Percentiles rank a stretch among this genome's conserved stretches.
Conservation (phyloP, 805 yeast genomes). For the Candida schatavii region DNA sequence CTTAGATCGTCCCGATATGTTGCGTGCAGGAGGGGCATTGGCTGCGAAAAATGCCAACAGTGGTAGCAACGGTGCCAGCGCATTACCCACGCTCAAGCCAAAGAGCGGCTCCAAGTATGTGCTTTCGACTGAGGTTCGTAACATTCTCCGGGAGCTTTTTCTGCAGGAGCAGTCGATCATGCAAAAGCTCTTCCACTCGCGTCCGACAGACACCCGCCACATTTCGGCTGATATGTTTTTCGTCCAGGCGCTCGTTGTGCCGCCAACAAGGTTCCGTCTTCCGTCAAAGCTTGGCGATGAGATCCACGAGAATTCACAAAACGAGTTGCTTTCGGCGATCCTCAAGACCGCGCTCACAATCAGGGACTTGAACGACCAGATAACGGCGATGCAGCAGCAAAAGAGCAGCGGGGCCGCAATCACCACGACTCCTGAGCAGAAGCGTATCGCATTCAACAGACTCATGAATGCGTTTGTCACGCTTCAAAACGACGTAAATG, state of each 20-base stretch:
- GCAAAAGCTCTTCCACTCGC: conserved; percentile 74
- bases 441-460: conserved; percentile 77
- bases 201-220: conserved; percentile 49
- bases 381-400: conserved; percentile 48
- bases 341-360: conserved; percentile 77
- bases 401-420: too few relatives aligned
- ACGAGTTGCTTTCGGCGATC: conserved; percentile 78
- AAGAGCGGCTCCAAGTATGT: conserved; percentile 80
- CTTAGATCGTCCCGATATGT: conserved; percentile 66
- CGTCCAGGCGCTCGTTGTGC: conserved; percentile 84
- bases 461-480: conserved; percentile 95
- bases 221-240: conserved; percentile 82
- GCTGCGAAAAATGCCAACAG: too few relatives aligned
- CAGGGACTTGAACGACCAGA: conserved; percentile 85
- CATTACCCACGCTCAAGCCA: conserved; percentile 52
- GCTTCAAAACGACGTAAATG: conserved; percentile 91
- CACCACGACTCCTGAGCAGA: conserved; percentile 58
- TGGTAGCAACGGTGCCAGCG: not conserved
- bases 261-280: conserved; percentile 93
- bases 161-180: conserved; percentile 66
- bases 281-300: conserved; percentile 98
- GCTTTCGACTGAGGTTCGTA: conserved; percentile 82
- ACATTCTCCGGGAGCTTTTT: conserved; percentile 73
- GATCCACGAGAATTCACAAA: conserved; percentile 90
- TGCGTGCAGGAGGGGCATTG: conserved; percentile 36